These are phyloP conservation scores for Candida nanaspora DNA, from an alignment of 805 yeast species.

Conservation along the genomic window DNA sequence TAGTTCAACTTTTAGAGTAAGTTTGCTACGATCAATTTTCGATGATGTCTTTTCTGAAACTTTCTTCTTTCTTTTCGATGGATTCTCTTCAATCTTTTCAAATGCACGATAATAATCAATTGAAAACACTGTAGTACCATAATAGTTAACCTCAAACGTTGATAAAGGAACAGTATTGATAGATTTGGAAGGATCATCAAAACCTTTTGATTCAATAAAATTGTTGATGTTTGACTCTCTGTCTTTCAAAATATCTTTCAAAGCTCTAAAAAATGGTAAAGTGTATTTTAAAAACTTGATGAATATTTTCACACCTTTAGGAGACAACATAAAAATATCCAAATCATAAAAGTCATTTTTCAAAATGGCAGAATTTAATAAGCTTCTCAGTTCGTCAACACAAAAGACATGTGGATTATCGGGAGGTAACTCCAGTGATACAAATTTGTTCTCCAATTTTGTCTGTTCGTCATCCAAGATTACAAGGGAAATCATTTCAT, in stretches of 20 bases:
- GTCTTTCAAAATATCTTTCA: conserved; percentile 9
- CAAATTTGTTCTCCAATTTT: conserved; percentile 5
- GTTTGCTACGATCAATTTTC: not conserved
- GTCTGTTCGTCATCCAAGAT: conserved; percentile 12
- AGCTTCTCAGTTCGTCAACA: conserved; percentile 16
- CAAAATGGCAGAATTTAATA: not conserved
- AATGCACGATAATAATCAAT: conserved; percentile 17
- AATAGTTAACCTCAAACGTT: conserved; percentile 15
- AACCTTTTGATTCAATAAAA: conserved; percentile 9
- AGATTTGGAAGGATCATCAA: conserved; percentile 6
- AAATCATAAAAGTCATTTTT: not conserved
- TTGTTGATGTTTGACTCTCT: conserved; percentile 3
- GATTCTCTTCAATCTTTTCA: conserved; percentile 13
- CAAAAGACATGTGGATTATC: conserved; percentile 24
- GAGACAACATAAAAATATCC: conserved; percentile 10
- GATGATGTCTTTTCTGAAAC: not conserved
- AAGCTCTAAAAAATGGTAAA: conserved; percentile 18
- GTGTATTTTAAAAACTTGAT: conserved; percentile 23
- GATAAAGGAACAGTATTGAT: conserved; percentile 9
- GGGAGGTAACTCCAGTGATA: conserved; percentile 15
- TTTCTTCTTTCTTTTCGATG: conserved; percentile 6
- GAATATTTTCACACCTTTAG: conserved; percentile 16
- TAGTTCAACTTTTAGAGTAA: conserved; percentile 11
- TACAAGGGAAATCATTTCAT: conserved; percentile 20
- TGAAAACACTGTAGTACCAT: conserved; percentile 16